Evolutionary conservation across 2,329 filamentous ascomycete species (phyloP).

Genomic region (Lasiodiplodia sp.): DNA sequence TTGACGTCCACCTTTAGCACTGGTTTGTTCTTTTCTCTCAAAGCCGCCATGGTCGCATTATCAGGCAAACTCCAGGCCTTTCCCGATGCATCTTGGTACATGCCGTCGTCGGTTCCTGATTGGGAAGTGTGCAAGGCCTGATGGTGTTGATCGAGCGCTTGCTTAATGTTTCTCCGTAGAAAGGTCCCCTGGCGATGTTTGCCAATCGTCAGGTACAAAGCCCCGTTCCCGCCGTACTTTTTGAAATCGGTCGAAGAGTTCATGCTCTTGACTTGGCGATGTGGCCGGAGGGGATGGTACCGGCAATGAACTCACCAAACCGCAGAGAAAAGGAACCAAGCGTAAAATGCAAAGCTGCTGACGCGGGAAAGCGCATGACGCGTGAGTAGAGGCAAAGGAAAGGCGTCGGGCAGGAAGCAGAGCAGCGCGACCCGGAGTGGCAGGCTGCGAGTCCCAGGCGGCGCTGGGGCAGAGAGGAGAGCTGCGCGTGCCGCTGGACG

Average conservation of each 20-base stretch:
- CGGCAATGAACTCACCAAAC: background rate
- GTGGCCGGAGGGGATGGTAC: background rate
- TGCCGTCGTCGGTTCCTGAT: conserved; percentile 4
- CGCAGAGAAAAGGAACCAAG: background rate
- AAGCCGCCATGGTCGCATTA: conserved; percentile 38
- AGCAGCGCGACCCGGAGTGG: background rate
- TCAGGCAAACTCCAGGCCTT: conserved; percentile 39
- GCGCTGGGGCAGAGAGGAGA: background rate
- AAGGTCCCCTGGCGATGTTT: conserved; percentile 37
- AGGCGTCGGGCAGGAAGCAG: background rate
- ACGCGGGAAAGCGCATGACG: conserved; percentile 23
- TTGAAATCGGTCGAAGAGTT: conserved; percentile 32
- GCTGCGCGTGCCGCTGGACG: background rate
- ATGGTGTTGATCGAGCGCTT: conserved; percentile 35
- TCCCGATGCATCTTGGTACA: background rate
- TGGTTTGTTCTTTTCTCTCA: conserved; percentile 29
- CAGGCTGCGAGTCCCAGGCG: background rate
- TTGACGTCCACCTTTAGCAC: conserved; percentile 33
- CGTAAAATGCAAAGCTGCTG: conserved; percentile 6
- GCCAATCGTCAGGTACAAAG: conserved; percentile 39
- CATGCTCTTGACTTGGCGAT: conserved; percentile 36
- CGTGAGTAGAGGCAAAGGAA: conserved; percentile 13
- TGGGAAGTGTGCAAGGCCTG: conserved; percentile 29
- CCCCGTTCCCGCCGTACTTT: conserved; percentile 37
- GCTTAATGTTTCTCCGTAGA: conserved; percentile 38